Evolutionary conservation across 768 basidiomycete genomes (phyloP), one percentile per base, ranked within the genome.

Genomic region (Trametes maxima): DNA sequence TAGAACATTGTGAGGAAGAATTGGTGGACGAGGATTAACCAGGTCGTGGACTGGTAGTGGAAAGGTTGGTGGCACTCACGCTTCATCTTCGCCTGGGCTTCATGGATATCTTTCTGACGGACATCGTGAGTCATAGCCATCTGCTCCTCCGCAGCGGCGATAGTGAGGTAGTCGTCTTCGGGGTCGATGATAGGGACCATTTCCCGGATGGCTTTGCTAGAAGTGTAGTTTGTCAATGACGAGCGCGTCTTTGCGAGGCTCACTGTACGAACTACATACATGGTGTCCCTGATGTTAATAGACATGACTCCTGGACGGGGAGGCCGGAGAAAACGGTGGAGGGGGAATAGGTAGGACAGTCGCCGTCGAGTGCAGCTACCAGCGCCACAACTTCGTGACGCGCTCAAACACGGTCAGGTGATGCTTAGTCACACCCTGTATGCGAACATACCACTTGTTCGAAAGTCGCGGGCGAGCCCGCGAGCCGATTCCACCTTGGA

Each of bases 141-240:
- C 64, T 81, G 85, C 60, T 91, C 85, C 66, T 92, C 89, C 8
- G 89, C 86, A 7, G 82, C 84, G 16, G 86, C 84, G 50, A 93
- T 89, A 13, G 88, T 87, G 59, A 88, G 75, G 69, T 85, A 91
- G 72, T 93, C 91, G 54, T 91, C 89, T 44, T 88, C 86, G 12
- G 89, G 88, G 67, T 90, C 86, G 56, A 93, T 89, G 59, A 91
- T 85, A 3, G 82, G 80, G 35, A 82, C 76, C 82, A 92, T 89
- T 61, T 85, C 86, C 64, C 79, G 80, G 47, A 91, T 85, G 17
- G 87, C 82, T 65, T 86, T 85, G 50, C 89, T 91, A 62, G 12
- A 53, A 1, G 1, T 11, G n/a, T 14, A 2, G 53, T 21, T 1
- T 25, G 12, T 35, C 14, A 33, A 22, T 13, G 11, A 46, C 24